Evolutionary conservation across 148 eudicot genomes (phyloP).

Genomic region (Rhododendron williamsianum): DNA sequence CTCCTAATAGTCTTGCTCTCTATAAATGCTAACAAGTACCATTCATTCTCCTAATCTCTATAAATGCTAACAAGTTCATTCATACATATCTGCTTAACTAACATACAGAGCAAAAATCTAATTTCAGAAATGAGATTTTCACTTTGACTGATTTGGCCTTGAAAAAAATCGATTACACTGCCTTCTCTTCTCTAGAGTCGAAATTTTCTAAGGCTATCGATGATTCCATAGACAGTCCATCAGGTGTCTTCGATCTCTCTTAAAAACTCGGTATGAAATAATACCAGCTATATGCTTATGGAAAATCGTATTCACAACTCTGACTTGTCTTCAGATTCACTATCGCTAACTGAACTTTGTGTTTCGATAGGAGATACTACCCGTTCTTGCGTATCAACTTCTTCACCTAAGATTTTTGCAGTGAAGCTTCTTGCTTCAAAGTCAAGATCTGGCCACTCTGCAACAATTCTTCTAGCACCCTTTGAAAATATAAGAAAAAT

Average conservation of each 20-base stretch:
- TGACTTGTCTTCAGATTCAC: slow-evolving; percentile 40
- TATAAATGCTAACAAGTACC: neutral
- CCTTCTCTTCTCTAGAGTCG: neutral
- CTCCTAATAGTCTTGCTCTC: neutral
- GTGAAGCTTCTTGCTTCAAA: slow-evolving; percentile 77
- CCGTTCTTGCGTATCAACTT: slow-evolving; percentile 36
- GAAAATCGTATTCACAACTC: slow-evolving; percentile 42
- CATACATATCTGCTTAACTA: neutral
- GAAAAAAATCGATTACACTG: neutral
- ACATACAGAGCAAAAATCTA: neutral
- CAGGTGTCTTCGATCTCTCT: neutral
- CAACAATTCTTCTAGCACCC: slow-evolving; percentile 93
- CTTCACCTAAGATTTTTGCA: slow-evolving; percentile 68
- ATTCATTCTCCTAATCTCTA: neutral
- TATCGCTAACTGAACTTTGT: slow-evolving; percentile 4
- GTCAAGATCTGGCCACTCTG: slow-evolving; percentile 90
- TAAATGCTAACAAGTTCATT: neutral
- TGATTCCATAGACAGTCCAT: neutral
- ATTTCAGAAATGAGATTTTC: neutral
- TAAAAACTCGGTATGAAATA: neutral
- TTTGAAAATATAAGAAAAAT: slow-evolving; percentile 10
- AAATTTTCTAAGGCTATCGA: neutral
- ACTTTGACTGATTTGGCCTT: neutral
- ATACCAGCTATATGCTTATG: neutral
- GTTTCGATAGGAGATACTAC: slow-evolving; percentile 22